Percentiles rank a stretch among this genome's conserved stretches.
Evolutionary conservation across 1,284 basidiomycete genomes (phyloP).

Genomic region (Cutaneotrichosporon mucoides): DNA sequence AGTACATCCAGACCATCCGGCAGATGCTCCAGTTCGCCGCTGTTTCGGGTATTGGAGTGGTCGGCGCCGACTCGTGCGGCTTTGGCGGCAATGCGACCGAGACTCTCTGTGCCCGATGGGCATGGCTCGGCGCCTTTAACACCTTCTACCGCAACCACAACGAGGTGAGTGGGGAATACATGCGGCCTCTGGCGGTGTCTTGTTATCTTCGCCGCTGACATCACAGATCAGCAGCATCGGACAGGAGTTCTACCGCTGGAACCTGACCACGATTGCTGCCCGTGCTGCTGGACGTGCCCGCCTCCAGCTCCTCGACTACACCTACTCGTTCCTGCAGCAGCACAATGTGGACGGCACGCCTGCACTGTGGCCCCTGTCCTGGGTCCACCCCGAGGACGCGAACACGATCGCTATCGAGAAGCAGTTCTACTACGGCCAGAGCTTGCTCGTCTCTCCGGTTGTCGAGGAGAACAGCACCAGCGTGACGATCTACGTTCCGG

Average conservation of each 20-base stretch:
- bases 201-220: background rate
- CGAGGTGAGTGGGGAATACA: slow-evolving; percentile 4
- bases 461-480: slow-evolving; percentile 58
- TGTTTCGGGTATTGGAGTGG: slow-evolving; percentile 51
- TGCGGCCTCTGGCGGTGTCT: background rate
- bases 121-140: slow-evolving; percentile 56
- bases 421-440: slow-evolving; percentile 67
- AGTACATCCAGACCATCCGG: slow-evolving; percentile 11
- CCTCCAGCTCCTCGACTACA: slow-evolving; percentile 65
- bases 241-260: slow-evolving; percentile 72
- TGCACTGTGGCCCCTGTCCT: slow-evolving; percentile 67
- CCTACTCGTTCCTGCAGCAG: slow-evolving; percentile 65
- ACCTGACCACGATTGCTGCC: slow-evolving; percentile 63
- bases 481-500: slow-evolving; percentile 52
- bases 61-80: slow-evolving; percentile 64
- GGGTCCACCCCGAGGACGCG: slow-evolving; percentile 63
- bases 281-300: slow-evolving; percentile 57
- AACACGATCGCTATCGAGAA: slow-evolving; percentile 61
- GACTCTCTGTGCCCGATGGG: slow-evolving; percentile 73
- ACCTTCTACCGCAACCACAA: slow-evolving; percentile 47
- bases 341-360: slow-evolving; percentile 52
- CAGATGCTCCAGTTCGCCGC: slow-evolving; percentile 18
- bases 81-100: slow-evolving; percentile 66
- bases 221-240: slow-evolving; percentile 18
- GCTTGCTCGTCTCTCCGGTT: slow-evolving; percentile 70